Evolutionary conservation across 805 yeast species (phyloP).

Genomic region (Yarrowia divulgata): DNA sequence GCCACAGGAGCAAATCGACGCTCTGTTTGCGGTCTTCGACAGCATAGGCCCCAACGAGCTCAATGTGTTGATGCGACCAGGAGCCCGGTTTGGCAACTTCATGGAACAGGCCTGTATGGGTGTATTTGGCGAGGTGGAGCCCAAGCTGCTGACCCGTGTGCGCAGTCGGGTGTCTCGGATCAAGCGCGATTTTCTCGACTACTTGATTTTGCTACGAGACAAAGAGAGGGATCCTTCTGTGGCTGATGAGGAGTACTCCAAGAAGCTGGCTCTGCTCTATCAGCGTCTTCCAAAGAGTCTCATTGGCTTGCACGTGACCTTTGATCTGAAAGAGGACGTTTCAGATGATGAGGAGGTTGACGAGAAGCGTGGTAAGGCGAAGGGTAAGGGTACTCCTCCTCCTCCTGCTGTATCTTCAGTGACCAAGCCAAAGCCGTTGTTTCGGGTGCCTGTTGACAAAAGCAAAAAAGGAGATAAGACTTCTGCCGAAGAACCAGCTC

Average conservation of each 20-base stretch:
- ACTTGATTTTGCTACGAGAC: neutral
- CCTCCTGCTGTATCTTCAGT: neutral
- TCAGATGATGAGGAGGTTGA: neutral
- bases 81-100: neutral
- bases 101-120: neutral
- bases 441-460: constrained; percentile 2
- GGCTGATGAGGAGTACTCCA: neutral
- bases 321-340: constrained; percentile 2
- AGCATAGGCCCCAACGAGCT: neutral
- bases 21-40: neutral
- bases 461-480: neutral
- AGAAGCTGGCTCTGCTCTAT: neutral
- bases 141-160: neutral
- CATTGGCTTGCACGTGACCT: constrained; percentile 17
- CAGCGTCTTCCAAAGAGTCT: constrained; percentile 14
- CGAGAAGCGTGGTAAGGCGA: neutral
- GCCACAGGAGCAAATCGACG: neutral
- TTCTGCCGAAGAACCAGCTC: neutral
- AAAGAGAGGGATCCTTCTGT: constrained; percentile 1
- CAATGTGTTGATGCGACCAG: constrained; percentile 4
- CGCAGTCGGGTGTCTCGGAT: constrained; percentile 13
- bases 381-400: neutral
- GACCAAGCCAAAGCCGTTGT: neutral
- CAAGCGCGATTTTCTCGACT: constrained; percentile 26
- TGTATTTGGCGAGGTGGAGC: neutral